Evolutionary conservation across 1,139 yeast genomes (phyloP).

Genomic region (Magnusiomyces tetraspermus): DNA sequence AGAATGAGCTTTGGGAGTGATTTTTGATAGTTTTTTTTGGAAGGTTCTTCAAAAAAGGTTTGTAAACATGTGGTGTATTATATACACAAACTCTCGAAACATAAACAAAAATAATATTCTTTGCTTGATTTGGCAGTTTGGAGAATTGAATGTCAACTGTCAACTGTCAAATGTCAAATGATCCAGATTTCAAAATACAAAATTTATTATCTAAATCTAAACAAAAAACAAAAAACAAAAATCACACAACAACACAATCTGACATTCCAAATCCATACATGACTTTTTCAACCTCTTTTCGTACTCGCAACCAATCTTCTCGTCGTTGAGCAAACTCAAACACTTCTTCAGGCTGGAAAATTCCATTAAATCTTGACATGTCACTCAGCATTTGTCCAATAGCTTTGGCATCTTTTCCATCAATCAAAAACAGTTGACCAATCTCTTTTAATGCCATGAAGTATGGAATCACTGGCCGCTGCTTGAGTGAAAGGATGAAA

Average conservation of each 20-base stretch:
- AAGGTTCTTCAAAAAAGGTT: too few relatives aligned
- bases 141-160: too few relatives aligned
- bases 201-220: too few relatives aligned
- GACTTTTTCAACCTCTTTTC: conserved; percentile 79
- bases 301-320: conserved; percentile 73
- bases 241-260: conserved; percentile 45
- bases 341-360: conserved; percentile 85
- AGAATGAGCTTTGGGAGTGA: too few relatives aligned
- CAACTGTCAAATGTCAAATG: too few relatives aligned
- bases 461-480: conserved; percentile 61
- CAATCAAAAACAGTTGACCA: conserved; percentile 72
- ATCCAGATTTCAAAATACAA: too few relatives aligned
- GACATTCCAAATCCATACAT: conserved; percentile 78
- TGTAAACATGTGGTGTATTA: too few relatives aligned
- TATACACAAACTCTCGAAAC: too few relatives aligned
- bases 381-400: conserved; percentile 79
- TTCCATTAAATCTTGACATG: conserved; percentile 76
- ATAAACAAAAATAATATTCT: too few relatives aligned
- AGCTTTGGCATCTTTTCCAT: conserved; percentile 67
- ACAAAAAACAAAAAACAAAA: too few relatives aligned
- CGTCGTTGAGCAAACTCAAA: conserved; percentile 85
- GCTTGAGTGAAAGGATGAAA: conserved; percentile 55
- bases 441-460: conserved; percentile 76
- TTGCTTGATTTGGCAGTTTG: too few relatives aligned
- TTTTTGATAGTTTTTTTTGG: too few relatives aligned